A percentile compares a stretch with the other conserved stretches of the same genome.
These are phyloP conservation scores for Albatrellus ellisii DNA, from an alignment of 768 basidiomycete genomes.

Conservation along the genomic window DNA sequence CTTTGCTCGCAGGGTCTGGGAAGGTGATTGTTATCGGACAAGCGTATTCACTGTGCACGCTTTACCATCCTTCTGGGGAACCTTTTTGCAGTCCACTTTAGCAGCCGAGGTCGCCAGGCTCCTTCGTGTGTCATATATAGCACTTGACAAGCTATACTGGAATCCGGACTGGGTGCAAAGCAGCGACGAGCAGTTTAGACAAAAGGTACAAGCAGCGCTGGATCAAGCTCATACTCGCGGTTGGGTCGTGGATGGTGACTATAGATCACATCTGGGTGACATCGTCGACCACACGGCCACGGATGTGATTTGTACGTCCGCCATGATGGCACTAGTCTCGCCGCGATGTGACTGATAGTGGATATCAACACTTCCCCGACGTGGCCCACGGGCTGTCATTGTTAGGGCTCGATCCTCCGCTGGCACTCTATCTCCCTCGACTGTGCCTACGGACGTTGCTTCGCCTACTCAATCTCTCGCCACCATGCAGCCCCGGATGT, in stretches of 20 bases:
- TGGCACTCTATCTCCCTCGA: slow-evolving; percentile 47
- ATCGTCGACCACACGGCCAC: slow-evolving; percentile 28
- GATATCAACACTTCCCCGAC: background rate
- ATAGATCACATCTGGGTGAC: slow-evolving; percentile 13
- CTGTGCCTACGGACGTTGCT: slow-evolving; percentile 38
- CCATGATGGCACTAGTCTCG: background rate
- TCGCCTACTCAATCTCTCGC: slow-evolving; percentile 17
- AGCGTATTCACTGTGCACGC: background rate
- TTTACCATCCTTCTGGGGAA: background rate
- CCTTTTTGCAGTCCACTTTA: slow-evolving; percentile 31
- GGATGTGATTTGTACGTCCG: slow-evolving; percentile 38
- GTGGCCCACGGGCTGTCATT: background rate
- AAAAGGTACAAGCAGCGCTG: slow-evolving; percentile 11
- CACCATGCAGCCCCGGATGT: slow-evolving; percentile 20
- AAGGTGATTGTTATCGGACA: slow-evolving; percentile 23
- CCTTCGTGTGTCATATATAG: slow-evolving; percentile 31
- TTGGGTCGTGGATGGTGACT: slow-evolving; percentile 46
- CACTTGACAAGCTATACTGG: slow-evolving; percentile 37
- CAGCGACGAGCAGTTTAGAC: background rate
- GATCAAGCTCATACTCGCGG: slow-evolving; percentile 22
- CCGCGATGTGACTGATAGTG: no score
- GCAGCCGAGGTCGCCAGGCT: slow-evolving; percentile 27
- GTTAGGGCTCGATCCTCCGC: slow-evolving; percentile 57
- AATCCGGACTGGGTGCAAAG: slow-evolving; percentile 30
- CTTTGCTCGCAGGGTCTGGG: slow-evolving; percentile 21